Evolutionary conservation across 352 stramenopile species (phyloP), one percentile per base, ranked within the genome.

Genomic region (Pythium phragmiticola): DNA sequence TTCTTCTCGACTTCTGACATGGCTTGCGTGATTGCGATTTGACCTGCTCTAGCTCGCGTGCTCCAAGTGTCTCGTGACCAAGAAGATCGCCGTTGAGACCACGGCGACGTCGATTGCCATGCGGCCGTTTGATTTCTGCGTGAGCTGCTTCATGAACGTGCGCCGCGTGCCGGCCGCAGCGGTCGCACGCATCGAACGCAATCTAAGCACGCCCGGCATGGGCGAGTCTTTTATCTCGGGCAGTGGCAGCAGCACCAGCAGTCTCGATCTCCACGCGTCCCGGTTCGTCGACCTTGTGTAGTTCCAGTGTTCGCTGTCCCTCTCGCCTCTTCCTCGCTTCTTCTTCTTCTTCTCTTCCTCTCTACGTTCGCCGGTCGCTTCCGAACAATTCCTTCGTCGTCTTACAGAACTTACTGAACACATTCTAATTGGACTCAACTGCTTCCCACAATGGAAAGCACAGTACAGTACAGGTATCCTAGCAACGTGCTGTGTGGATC

Each of bases 1-100:
- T 30, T 30, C 26, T 30, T 30, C 26, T 5, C 4, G 26, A 5
- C 4, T 30, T 30, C 26, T 30, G 26, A 30, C 26, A 30, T 30
- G 26, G 26, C 26, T 2, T 30, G 26, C 4, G 26, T 30, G 26
- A 5, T 30, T 30, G 26, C 4, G 26, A 30, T 30, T 30, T 3
- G 26, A 30, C 4, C 26, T 30, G 26, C 4, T 43, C 16, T 41
- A 68, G 61, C 34, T 63, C 5, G 47, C 47, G 53, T 68, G 61
- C 17, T 52, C 52, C 23, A 61, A 62, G 36, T 68, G 61, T 33
- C 46, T 42, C n/a, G 61, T 68, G 23, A 63, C 53, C 52, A 68
- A 68, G 53, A 63, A 63, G 46, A 63, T 68, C 14, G 47, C 51
- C 7, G 46, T 68, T 9, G 61, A 68, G 6, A 52, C 61, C 34